Percentiles rank a stretch among this genome's conserved stretches.
Conservation (phyloP, 208 protist species). For the Acanthamoeba sp. region DNA sequence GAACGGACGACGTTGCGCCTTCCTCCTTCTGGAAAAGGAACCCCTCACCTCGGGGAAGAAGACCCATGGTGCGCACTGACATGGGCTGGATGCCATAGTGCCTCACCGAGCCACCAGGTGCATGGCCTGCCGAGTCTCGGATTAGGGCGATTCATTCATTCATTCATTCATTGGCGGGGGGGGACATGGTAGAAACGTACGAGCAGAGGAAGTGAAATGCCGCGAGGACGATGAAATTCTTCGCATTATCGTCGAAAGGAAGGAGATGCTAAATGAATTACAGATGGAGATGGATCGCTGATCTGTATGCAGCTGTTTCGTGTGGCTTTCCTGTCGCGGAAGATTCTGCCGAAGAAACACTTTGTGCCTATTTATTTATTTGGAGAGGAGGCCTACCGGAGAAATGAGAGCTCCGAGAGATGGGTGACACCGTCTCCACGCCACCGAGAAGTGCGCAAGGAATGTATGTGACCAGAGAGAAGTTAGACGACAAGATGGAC, state of each 20-base stretch:
- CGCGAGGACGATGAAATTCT: conserved; percentile 12
- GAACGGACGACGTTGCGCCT: neutral
- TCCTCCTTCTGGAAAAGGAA: neutral
- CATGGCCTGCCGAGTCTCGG: neutral
- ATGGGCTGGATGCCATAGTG: neutral
- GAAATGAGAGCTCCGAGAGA: too few relatives aligned
- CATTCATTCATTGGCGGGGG: neutral
- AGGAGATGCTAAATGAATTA: too few relatives aligned
- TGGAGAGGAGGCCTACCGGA: too few relatives aligned
- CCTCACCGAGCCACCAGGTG: neutral
- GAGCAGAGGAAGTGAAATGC: neutral
- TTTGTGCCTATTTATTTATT: too few relatives aligned
- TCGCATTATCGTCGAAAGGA: neutral
- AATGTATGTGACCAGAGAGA: too few relatives aligned
- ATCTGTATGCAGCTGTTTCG: too few relatives aligned
- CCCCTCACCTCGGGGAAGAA: neutral
- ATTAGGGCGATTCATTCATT: neutral
- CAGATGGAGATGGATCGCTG: too few relatives aligned
- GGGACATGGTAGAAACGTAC: neutral
- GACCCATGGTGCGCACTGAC: neutral
- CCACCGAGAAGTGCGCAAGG: too few relatives aligned
- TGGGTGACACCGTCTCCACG: too few relatives aligned
- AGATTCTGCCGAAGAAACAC: too few relatives aligned
- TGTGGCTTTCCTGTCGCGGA: too few relatives aligned
- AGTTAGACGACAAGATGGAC: too few relatives aligned